Evolutionary conservation across 805 yeast species (phyloP).

Genomic region (Barnettozyma californica): DNA sequence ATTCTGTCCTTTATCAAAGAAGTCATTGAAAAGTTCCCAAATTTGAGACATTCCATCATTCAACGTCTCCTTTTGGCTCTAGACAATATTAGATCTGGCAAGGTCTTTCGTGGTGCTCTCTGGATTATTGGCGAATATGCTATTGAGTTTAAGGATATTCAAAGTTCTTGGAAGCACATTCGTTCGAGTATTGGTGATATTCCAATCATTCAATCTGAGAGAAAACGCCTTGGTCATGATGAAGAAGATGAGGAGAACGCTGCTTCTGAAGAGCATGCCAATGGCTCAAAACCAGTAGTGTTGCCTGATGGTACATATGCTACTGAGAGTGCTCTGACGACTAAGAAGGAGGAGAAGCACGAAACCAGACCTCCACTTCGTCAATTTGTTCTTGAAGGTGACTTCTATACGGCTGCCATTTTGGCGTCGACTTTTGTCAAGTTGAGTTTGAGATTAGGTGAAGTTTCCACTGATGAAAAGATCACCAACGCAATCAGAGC

Average conservation of each 20-base stretch:
- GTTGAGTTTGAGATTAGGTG: conserved; percentile 70
- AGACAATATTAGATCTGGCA: conserved; percentile 72
- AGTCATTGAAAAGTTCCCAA: conserved; percentile 88
- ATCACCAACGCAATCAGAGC: conserved; percentile 82
- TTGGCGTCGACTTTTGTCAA: conserved; percentile 85
- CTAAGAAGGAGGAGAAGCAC: conserved; percentile 34
- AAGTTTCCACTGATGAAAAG: conserved; percentile 46
- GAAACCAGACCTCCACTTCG: conserved; percentile 69
- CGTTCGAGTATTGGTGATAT: conserved; percentile 84
- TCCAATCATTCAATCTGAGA: conserved; percentile 78
- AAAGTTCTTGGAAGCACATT: conserved; percentile 81
- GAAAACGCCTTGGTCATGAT: conserved; percentile 32
- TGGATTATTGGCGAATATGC: conserved; percentile 97
- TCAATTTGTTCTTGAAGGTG: conserved; percentile 76
- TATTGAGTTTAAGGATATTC: conserved; percentile 62
- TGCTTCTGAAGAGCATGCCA: conserved; percentile 26
- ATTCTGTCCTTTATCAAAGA: conserved; percentile 90
- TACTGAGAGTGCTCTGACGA: conserved; percentile 77
- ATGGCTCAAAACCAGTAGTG: conserved; percentile 65
- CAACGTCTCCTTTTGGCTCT: conserved; percentile 57
- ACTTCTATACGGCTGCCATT: conserved; percentile 85
- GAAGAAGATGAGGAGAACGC: conserved; percentile 18
- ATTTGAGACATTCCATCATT: conserved; percentile 61
- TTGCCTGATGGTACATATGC: conserved; percentile 99
- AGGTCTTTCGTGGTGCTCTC: conserved; percentile 86